Evolutionary conservation across 2,329 filamentous ascomycete genomes (phyloP), one percentile per base, ranked within the genome.

Genomic region (Alternaria triticimaculans): DNA sequence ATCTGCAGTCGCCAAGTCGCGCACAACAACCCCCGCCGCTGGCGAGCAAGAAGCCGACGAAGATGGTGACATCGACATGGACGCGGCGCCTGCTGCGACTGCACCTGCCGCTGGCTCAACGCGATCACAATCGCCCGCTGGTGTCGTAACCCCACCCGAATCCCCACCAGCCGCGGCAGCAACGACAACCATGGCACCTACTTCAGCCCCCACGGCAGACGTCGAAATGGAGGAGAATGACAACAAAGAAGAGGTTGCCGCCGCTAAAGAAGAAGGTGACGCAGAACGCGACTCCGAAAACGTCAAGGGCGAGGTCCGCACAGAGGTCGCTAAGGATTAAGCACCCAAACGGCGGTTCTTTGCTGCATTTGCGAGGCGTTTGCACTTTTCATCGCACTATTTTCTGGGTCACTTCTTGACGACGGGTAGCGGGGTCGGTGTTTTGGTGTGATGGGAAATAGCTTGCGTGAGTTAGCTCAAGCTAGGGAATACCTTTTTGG

Each of bases 61-160:
- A 14, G 77, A 80, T 43, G 77, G 72, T n/a, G 78, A 80, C 58
- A 69, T 79, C 23, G 75, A 78, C 1, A 80, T 80, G 77, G 77
- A 76, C 10, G 76, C 76, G 26, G 50, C 74, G 14, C 67, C 68
- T 45, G 66, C 60, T 20, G 49, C 63, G 3, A 46, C 70, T 11
- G 58, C 66, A 25, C 53, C 71, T n/a, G 54, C 69, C 28, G 55
- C 54, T 30, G 44, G 25, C 15, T 64, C 62, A 10, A 70, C 73
- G 15, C 65, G 67, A 15, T 74, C 76, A 37, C 66, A 73, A 23
- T 78, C 78, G 7, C 76, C 77, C 20, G 68, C 72, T 25, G 75
- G 71, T 9, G 75, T 77, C 15, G 75, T 78, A 11, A 79, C 78
- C 4, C 78, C 78, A 9, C 78, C 78, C n/a, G 76, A 79, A 30